Conservation (phyloP, 2,329 filamentous ascomycete species). For the Didymella pomorum region DNA sequence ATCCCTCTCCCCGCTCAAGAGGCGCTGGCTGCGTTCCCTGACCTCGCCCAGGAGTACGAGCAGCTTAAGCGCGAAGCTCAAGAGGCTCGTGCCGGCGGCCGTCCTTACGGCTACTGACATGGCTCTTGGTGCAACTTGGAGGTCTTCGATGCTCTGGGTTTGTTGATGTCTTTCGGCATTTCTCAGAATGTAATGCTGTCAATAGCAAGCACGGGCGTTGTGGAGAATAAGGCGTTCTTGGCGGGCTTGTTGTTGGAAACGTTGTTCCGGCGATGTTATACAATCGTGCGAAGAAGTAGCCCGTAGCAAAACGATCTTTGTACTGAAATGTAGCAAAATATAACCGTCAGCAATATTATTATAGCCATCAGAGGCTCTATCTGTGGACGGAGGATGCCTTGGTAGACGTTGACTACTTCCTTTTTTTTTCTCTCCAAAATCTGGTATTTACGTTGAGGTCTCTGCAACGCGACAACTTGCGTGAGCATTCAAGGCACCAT, state of each 20-base stretch:
- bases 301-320: neutral
- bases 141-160: too few species aligned
- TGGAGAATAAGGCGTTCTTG: neutral
- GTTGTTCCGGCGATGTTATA: neutral
- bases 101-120: conserved; percentile 32
- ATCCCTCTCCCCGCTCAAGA: conserved; percentile 30
- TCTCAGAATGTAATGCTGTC: neutral
- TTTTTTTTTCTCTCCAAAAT: too few species aligned
- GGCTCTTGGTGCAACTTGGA: neutral
- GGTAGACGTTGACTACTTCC: too few species aligned
- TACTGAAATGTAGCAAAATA: neutral
- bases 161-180: neutral
- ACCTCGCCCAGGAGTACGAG: conserved; percentile 30
- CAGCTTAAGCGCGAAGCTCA: conserved; percentile 29
- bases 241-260: neutral
- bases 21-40: conserved; percentile 28
- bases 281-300: neutral
- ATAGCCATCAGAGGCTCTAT: too few species aligned
- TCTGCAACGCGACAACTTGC: too few species aligned
- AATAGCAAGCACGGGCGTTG: conserved; percentile 3
- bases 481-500: neutral
- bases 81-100: conserved; percentile 29
- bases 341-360: neutral
- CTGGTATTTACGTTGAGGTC: too few species aligned
- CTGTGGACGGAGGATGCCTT: too few species aligned